A percentile compares a stretch with the other conserved stretches of the same genome.
These are phyloP conservation scores for Emergomyces orientalis DNA, from an alignment of 2,329 filamentous ascomycete genomes.

Conservation along the genomic window DNA sequence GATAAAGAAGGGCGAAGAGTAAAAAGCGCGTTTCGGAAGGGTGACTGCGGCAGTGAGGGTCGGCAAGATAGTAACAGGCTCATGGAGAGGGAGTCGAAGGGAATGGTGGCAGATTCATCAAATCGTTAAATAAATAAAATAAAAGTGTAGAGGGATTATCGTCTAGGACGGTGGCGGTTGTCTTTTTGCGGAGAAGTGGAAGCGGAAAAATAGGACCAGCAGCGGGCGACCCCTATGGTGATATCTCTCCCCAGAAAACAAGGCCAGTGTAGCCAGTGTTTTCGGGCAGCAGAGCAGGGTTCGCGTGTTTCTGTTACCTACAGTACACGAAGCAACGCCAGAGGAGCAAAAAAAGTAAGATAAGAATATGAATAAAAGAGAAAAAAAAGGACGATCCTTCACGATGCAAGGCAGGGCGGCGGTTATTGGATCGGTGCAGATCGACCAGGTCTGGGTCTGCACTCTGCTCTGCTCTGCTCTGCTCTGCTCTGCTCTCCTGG, in stretches of 20 bases:
- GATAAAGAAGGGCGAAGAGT: neutral
- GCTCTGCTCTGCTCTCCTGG: too few species aligned
- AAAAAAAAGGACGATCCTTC: neutral
- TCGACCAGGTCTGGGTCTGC: neutral
- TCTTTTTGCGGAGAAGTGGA: neutral
- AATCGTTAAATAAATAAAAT: neutral
- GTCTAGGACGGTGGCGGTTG: neutral
- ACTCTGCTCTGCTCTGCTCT: neutral
- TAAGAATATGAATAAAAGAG: neutral
- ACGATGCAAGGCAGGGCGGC: neutral
- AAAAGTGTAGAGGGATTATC: neutral
- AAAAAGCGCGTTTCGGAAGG: neutral
- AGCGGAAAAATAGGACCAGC: neutral
- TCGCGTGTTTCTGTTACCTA: neutral
- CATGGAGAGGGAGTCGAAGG: neutral
- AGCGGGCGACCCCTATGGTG: too few species aligned
- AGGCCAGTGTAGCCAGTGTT: neutral
- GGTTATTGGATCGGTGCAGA: neutral
- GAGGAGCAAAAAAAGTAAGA: neutral
- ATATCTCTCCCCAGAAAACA: neutral
- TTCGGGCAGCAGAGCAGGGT: neutral
- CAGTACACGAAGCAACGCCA: neutral
- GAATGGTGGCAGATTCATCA: neutral
- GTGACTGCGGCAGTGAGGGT: neutral
- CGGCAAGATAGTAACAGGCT: neutral